Conservation (phyloP, 2,329 filamentous ascomycete genomes). For the Mollisia scopiformis region DNA sequence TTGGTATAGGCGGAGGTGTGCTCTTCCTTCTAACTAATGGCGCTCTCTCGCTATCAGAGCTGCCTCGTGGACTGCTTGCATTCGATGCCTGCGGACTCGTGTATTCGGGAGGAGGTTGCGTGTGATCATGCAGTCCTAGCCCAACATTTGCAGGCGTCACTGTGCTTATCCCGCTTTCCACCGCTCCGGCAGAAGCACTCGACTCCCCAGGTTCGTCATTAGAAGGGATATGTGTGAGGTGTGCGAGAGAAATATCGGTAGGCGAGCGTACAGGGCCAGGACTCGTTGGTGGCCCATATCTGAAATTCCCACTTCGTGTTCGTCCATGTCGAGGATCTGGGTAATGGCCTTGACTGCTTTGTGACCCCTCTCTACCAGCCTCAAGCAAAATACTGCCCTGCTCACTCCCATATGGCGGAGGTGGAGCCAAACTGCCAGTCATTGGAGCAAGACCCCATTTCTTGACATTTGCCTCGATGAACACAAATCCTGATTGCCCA, state of each 20-base stretch:
- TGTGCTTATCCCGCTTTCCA: conserved; percentile 15
- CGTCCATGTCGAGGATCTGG: conserved; percentile 63
- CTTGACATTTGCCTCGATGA: conserved; percentile 99
- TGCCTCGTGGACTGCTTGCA: conserved; percentile 54
- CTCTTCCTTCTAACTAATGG: conserved; percentile 47
- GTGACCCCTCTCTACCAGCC: conserved; percentile 63
- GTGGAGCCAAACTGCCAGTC: conserved; percentile 91
- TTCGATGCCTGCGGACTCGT: conserved; percentile 67
- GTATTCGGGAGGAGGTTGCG: conserved; percentile 72
- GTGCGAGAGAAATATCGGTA: conserved; percentile 93
- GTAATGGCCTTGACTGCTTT: conserved; percentile 49
- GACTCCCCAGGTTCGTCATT: conserved; percentile 66
- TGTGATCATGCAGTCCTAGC: conserved; percentile 46
- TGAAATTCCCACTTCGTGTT: conserved; percentile 77
- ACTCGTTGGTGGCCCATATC: conserved; percentile 74
- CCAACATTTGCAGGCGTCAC: conserved; percentile 21
- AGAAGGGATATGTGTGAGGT: conserved; percentile 72
- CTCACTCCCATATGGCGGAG: conserved; percentile 95
- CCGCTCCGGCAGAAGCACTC: conserved; percentile 41
- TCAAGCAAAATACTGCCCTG: conserved; percentile 95
- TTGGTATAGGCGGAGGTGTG: conserved; percentile 39
- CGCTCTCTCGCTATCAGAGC: conserved; percentile 55
- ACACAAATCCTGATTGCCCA: conserved; percentile 96
- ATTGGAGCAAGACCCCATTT: conserved; percentile 98
- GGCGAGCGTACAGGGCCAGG: conserved; percentile 89